A percentile compares a stretch with the other conserved stretches of the same genome.
phyloP scores from a whole-genome alignment of 805 yeast genomes.

The Clavispora carvajalis region DNA sequence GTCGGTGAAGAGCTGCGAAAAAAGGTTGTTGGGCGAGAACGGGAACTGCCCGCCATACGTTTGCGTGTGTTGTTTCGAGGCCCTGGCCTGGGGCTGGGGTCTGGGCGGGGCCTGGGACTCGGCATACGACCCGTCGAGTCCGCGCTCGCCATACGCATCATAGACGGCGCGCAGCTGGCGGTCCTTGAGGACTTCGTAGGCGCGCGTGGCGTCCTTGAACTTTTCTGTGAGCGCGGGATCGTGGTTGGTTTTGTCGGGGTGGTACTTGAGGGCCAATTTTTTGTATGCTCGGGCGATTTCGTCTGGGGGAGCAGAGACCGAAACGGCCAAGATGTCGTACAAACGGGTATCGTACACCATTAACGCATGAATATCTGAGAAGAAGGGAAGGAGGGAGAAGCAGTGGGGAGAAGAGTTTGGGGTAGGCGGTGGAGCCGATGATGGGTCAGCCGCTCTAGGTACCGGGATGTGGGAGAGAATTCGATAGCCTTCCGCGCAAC shows the following conservation, averaged over 20 bases:
- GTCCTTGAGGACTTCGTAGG: slow-evolving; percentile 60
- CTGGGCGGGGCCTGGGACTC: slow-evolving; percentile 2
- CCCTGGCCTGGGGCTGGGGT: slow-evolving; percentile 1
- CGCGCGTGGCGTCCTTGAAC: slow-evolving; percentile 60
- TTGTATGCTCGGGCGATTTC: slow-evolving; percentile 39
- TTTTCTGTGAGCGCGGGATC: slow-evolving; percentile 44
- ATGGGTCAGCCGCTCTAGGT: not conserved
- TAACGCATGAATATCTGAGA: not conserved
- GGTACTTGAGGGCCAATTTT: slow-evolving; percentile 44
- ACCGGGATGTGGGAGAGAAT: slow-evolving; percentile 4
- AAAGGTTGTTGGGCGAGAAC: slow-evolving; percentile 18
- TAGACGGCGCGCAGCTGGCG: slow-evolving; percentile 41
- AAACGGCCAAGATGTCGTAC: slow-evolving; percentile 33
- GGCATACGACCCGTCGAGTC: slow-evolving; percentile 28
- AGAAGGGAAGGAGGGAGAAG: not conserved
- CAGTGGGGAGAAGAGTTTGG: not conserved
- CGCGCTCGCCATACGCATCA: slow-evolving; percentile 48
- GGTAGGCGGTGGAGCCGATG: not conserved
- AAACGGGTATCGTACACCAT: slow-evolving; percentile 22
- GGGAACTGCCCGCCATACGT: slow-evolving; percentile 1
- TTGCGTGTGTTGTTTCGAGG: slow-evolving; percentile 2
- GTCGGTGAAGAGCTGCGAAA: slow-evolving; percentile 34
- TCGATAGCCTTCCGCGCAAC: slow-evolving; percentile 11
- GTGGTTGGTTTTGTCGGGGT: slow-evolving; percentile 60
- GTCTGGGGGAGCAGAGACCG: slow-evolving; percentile 28